These are phyloP conservation scores for Nitzschia palea DNA, from an alignment of 108 stramenopile species.

Conservation along the genomic window DNA sequence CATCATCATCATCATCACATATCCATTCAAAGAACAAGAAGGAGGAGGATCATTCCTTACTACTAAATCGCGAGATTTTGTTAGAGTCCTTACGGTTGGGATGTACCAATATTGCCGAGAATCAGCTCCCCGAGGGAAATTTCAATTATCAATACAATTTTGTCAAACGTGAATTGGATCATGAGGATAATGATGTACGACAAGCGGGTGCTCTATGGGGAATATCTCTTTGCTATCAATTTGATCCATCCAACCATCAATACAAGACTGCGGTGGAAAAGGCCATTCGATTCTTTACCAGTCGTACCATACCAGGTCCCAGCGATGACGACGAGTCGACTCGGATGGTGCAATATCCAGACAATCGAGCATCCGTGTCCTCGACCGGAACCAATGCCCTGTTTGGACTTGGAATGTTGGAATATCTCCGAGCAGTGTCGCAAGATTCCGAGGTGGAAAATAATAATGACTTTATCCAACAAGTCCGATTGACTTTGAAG, in stretches of 20 bases:
- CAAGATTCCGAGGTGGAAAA: not conserved
- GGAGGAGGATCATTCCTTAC: not conserved
- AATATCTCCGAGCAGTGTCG: conserved; percentile 11
- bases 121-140: conserved; percentile 9
- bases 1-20: not conserved
- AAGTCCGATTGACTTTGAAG: not conserved
- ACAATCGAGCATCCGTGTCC: not conserved
- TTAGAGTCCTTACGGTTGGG: conserved; percentile 14
- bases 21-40: not conserved
- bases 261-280: conserved; percentile 8
- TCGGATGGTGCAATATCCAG: conserved; percentile 6
- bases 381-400: conserved; percentile 23
- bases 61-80: not conserved
- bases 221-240: conserved; percentile 7
- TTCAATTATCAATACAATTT: conserved; percentile 32
- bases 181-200: conserved; percentile 12
- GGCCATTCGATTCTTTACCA: conserved; percentile 8
- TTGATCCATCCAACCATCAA: not conserved
- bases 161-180: conserved; percentile 6
- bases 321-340: not conserved
- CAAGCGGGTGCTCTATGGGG: conserved; percentile 30
- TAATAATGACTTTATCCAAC: not conserved
- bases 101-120: conserved; percentile 14
- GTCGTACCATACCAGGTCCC: not conserved
- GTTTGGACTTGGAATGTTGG: conserved; percentile 16